Base-by-base conservation (phyloP, 305 asterid genomes). In the Coffea humblotiana region DNA sequence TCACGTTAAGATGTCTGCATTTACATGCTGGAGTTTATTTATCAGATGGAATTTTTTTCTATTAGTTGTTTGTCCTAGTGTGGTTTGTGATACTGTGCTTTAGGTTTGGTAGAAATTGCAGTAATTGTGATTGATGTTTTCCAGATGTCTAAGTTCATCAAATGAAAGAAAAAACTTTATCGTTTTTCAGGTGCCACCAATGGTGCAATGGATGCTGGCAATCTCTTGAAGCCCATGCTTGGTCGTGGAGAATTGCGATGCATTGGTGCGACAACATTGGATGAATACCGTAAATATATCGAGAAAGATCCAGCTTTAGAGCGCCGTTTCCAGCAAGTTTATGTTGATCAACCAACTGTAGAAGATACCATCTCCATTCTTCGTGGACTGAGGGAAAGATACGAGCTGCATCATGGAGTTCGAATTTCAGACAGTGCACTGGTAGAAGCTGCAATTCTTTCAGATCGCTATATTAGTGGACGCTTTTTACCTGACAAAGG, bases 401-500 rank as follows among this genome's bases (percentile, higher is more conserved):
- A 96, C 73, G 98, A 96, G 89, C 90, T 96, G 83, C 98, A 96
- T 84, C 99, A 96, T 74, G 99, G 99, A 27, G 99, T 96, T 82
- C 92, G 94, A 35, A 94, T 96, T 82, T 94, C 99, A 27, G 99
- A 94, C 79, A 78, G 93, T 82, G 97, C 99, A 56, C 94, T 94
- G 48, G 99, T 96, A 76, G 96, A 91, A 77, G 98, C 99, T 79
- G 95, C 99, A 61, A 87, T 94, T 83, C 90, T 94, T 61, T 91
- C 99, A 0, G 93, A 93, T 80, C 98, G 97, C 58, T 96, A 96
- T 74, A 96, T 96, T 80, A 92, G 94, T 63, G 99, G 83, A 68
- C 95, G 98, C 64, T 96, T 96, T 83, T 90, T 94, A 81, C 99
- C 98, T 15, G 99, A 96, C 90, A 94, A 94, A 94, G 99, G 99